Percentiles rank a stretch among this genome's conserved stretches.
Conservation (phyloP, 768 basidiomycete genomes). For the Epithele typhae region DNA sequence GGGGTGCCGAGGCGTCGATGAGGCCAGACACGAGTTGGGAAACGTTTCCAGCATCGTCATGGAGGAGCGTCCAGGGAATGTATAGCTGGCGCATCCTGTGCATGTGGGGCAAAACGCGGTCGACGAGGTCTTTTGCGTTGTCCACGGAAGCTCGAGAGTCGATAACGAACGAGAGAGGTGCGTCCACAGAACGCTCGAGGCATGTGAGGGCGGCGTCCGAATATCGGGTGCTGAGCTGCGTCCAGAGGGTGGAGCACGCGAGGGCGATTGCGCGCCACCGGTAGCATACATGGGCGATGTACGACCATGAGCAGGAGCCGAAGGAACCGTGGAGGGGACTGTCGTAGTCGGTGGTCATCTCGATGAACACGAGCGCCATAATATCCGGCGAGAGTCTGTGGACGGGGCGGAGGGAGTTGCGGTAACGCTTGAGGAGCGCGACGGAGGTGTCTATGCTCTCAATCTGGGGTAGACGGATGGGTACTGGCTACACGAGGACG, state of each 20-base stretch:
- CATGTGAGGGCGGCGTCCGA: conserved; percentile 21
- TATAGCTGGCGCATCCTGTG: conserved; percentile 21
- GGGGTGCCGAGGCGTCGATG: conserved; percentile 17
- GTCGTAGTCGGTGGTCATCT: conserved; percentile 15
- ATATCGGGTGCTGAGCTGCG: conserved; percentile 22
- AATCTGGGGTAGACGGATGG: conserved; percentile 12
- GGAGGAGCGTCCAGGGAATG: conserved; percentile 19
- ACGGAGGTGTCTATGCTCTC: conserved; percentile 20
- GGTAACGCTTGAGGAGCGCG: conserved; percentile 23
- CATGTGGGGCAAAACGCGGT: conserved; percentile 17
- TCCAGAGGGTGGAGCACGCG: conserved; percentile 20
- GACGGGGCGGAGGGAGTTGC: conserved; percentile 23
- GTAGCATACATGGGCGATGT: conserved; percentile 23
- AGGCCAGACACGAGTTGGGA: conserved; percentile 15
- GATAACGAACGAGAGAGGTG: conserved; percentile 22
- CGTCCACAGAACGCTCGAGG: conserved; percentile 23
- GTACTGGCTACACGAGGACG: neutral
- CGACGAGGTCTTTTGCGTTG: conserved; percentile 15
- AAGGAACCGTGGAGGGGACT: conserved; percentile 13
- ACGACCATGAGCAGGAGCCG: conserved; percentile 20
- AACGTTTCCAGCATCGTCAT: conserved; percentile 14
- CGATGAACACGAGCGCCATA: conserved; percentile 20
- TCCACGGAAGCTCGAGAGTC: conserved; percentile 6
- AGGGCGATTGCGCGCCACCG: conserved; percentile 22
- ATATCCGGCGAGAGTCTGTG: conserved; percentile 23